Conservation (phyloP, 306 rosid genomes). For the Fagus crenata region DNA sequence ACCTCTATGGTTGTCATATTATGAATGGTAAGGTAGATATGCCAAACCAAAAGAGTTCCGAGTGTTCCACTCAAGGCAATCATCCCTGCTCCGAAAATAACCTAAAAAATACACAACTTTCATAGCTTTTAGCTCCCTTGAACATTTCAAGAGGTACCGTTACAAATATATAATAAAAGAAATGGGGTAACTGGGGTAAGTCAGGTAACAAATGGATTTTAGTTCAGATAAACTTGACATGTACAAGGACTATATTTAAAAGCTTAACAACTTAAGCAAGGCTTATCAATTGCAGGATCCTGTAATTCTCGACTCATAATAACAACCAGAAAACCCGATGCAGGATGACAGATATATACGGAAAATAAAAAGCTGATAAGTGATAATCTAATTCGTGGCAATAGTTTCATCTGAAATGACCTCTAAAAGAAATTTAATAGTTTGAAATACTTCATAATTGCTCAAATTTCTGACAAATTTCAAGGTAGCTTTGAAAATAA, state of each 20-base stretch:
- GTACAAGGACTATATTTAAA: not conserved
- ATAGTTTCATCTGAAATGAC: not conserved
- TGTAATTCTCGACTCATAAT: not conserved
- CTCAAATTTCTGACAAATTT: not conserved
- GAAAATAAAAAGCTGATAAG: slow-evolving; percentile 3
- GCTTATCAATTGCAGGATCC: slow-evolving; percentile 1
- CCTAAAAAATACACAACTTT: slow-evolving; percentile 36
- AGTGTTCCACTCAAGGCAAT: slow-evolving; percentile 55
- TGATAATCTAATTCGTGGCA: not conserved
- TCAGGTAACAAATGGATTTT: not conserved
- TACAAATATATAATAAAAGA: not conserved
- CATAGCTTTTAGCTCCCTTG: slow-evolving; percentile 8
- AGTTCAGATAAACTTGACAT: not conserved
- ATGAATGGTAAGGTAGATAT: slow-evolving; percentile 69
- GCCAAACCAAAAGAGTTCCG: slow-evolving; percentile 77
- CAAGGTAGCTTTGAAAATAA: not conserved
- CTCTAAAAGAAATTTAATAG: not conserved
- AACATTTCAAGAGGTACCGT: slow-evolving; percentile 16
- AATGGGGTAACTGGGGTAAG: slow-evolving; percentile 4
- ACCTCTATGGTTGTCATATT: slow-evolving; percentile 96
- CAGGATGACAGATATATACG: not conserved
- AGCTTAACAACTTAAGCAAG: not conserved
- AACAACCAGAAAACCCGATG: not conserved
- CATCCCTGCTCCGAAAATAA: slow-evolving; percentile 51
- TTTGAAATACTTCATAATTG: not conserved